Percentiles rank a stretch among this genome's conserved stretches.
Evolutionary conservation across 305 asterid genomes (phyloP).

Genomic region (Nicotiana rustica): DNA sequence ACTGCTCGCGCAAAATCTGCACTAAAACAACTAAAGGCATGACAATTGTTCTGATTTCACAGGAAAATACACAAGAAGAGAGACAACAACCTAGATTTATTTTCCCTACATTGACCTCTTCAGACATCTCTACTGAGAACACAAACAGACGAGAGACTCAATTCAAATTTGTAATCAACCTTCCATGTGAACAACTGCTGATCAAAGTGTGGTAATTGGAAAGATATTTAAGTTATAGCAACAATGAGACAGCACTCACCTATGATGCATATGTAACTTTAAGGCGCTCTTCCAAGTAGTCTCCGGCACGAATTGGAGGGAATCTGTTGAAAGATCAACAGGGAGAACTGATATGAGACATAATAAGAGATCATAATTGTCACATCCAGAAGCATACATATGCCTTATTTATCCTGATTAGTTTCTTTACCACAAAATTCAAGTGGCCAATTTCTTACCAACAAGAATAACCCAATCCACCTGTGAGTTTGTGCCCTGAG

Average conservation of each 20-base stretch:
- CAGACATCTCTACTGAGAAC: neutral
- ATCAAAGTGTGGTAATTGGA: neutral
- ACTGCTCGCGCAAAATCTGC: neutral
- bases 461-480: slow-evolving; percentile 18
- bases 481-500: neutral
- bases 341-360: neutral
- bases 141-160: neutral
- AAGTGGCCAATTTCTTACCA: neutral
- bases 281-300: slow-evolving; percentile 61
- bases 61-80: neutral
- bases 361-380: neutral
- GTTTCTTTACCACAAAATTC: slow-evolving; percentile 3
- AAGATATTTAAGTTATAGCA: neutral
- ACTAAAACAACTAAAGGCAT: neutral
- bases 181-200: neutral
- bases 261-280: slow-evolving; percentile 48
- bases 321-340: slow-evolving; percentile 44
- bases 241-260: neutral
- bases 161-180: neutral
- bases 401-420: neutral
- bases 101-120: neutral
- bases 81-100: neutral
- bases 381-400: neutral
- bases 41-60: neutral
- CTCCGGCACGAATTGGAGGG: slow-evolving; percentile 70